Evolutionary conservation across 129 eudicot species (phyloP), one percentile per base, ranked within the genome.

Genomic region (Flaveria linearis): DNA sequence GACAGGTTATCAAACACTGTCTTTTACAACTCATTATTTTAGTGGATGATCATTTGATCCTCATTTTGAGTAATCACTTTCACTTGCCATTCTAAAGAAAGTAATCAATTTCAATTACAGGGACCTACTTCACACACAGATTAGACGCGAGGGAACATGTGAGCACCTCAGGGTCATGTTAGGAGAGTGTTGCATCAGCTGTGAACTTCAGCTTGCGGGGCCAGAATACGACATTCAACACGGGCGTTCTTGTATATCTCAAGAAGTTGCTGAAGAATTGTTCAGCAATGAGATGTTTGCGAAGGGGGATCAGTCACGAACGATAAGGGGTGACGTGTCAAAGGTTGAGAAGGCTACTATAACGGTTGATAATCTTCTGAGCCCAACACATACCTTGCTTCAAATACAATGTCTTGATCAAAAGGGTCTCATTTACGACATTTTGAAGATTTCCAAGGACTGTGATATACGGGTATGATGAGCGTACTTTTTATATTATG

Each of bases 131-230:
- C 98, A 90, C 74, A 92, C 88, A 11, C 82, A 83, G 71, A 76
- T 71, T 46, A 80, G 95, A 79, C 88, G 86, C 33, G 86, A 87
- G 20, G 90, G 83, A 50, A 85, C 92, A 17, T 83, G 91, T 60
- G 85, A 88, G 33, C 90, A 84, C 78, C 82, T 92, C 15, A 75
- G 79, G n/a, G 63, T 9, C 15, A 79, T 84, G 67, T 78, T 92
- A 56, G 98, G 96, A 17, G 92, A 85, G 70, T 85, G 82, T 51
- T 92, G 96, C 65, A 83, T 92, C 72, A 90, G 94, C 74, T 92
- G 96, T 82, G 98, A 92, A 80, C 89, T 92, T 81, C 83, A 86
- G 67, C 73, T 85, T 75, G 96, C 98, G 4, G 96, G 96, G 14
- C 84, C 98, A 0, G 92, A 90, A 53, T 86, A 86, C 65, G 84